Evolutionary conservation across 345 rosid genomes (phyloP), one percentile per base, ranked within the genome.

Genomic region (Salix exigua): DNA sequence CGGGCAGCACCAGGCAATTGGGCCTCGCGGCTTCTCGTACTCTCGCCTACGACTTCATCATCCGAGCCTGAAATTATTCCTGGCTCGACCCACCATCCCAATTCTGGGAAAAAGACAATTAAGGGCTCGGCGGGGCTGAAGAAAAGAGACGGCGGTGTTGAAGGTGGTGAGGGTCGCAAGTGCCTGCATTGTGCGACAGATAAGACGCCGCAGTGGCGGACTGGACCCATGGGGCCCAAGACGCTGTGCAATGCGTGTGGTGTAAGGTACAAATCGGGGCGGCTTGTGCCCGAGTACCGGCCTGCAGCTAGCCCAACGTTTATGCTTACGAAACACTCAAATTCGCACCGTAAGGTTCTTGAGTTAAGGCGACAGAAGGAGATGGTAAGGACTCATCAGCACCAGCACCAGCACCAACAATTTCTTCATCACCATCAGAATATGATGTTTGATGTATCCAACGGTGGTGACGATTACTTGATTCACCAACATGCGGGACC

Each of bases 191-290:
- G 96, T 40, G 88, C 89, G 26, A 89, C 92, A 6, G 93, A 91
- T 86, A 91, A 88, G 88, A 91, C 96, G 18, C 96, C 96, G 25
- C 96, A 91, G 82, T 91, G 96, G 96, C 77, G 96, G 65, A 91
- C 96, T 3, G 96, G 96, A 14, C 96, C 96, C 4, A 84, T 91
- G 90, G 96, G 95, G 2, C 95, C 95, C 2, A 91, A 91, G 78
- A 91, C 95, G 13, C 83, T 95, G 70, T 95, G 99, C 70, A 95
- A 95, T 79, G 99, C 99, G 3, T 95, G 99, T 11, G 96, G 96
- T 7, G 96, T 91, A 62, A 75, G 96, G 80, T 91, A 86, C 83
- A 91, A 91, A 83, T 91, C 96, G 21, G 96, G 96, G 0, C 78
- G 96, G 26, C 82, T 91, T 6, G 96, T 91, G 63, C 96, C 96